Conservation (phyloP, 352 stramenopile species). For the Globisporangium echinulatum region DNA sequence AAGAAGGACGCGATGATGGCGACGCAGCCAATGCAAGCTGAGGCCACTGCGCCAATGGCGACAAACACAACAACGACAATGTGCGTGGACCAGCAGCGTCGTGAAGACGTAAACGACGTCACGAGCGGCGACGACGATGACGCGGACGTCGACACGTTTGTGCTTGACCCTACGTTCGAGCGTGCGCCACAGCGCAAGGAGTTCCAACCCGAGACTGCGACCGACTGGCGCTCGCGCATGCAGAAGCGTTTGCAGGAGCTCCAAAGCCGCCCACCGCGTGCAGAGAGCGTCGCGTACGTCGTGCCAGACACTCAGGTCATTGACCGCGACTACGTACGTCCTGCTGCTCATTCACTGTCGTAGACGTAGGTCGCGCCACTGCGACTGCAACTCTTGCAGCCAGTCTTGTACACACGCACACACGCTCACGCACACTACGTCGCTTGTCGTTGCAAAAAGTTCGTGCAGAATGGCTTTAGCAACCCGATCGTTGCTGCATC, state of each 20-base stretch:
- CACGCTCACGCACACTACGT: neutral
- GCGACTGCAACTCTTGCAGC: too few relatives aligned
- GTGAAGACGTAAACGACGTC: slow-evolving; percentile 3
- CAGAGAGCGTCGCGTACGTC: neutral
- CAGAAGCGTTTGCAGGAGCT: slow-evolving; percentile 17
- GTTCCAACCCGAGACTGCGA: slow-evolving; percentile 12
- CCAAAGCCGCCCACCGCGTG: neutral
- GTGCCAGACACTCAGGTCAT: slow-evolving; percentile 5
- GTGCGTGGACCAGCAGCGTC: neutral
- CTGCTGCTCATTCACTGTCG: neutral
- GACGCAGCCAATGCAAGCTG: neutral
- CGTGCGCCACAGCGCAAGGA: neutral
- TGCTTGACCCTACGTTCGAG: neutral
- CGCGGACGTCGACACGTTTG: neutral
- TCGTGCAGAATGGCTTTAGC: slow-evolving; percentile 20
- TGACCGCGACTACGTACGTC: slow-evolving; percentile 6
- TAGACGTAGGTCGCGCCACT: neutral
- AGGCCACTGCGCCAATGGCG: neutral
- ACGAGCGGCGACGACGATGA: slow-evolving; percentile 10
- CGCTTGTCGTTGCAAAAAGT: slow-evolving; percentile 1
- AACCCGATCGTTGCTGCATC: slow-evolving; percentile 16
- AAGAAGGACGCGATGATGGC: neutral
- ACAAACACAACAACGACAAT: neutral
- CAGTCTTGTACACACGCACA: neutral
- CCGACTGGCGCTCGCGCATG: slow-evolving; percentile 15